phyloP scores from a whole-genome alignment of 2,329 filamentous ascomycete genomes.

The Fusarium sp. region DNA sequence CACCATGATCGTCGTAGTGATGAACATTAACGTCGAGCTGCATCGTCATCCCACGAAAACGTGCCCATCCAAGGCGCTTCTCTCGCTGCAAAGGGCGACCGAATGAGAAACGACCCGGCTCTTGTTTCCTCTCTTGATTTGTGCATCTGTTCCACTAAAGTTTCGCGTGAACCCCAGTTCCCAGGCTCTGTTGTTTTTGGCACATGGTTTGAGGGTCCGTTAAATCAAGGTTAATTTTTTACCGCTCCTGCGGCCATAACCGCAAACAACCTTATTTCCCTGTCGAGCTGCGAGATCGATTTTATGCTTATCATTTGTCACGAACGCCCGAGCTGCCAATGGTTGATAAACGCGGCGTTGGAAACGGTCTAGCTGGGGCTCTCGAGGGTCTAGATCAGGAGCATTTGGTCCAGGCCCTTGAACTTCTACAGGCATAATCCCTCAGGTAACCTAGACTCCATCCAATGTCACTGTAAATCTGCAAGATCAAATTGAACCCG shows the following conservation, averaged over 20 bases:
- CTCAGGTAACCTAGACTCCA: neutral
- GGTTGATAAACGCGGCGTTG: neutral
- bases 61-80: neutral
- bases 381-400: neutral
- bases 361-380: neutral
- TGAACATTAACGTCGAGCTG: constrained; percentile 19
- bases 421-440: neutral
- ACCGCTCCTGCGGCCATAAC: constrained; percentile 16
- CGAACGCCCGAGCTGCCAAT: neutral
- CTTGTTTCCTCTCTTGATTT: constrained; percentile 2
- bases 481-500: neutral
- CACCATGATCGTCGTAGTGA: constrained; percentile 6
- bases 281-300: constrained; percentile 16
- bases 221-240: constrained; percentile 29
- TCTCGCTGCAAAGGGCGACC: neutral
- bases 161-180: neutral
- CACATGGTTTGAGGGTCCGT: constrained; percentile 23
- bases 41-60: constrained; percentile 6
- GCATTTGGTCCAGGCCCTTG: neutral
- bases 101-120: neutral
- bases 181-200: neutral
- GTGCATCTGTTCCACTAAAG: constrained; percentile 6
- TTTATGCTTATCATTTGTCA: constrained; percentile 25
- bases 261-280: constrained; percentile 21
- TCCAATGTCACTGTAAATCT: neutral